Evolutionary conservation across 495 filamentous ascomycete species (phyloP), one percentile per base, ranked within the genome.

Genomic region (Usnea hakonensis): DNA sequence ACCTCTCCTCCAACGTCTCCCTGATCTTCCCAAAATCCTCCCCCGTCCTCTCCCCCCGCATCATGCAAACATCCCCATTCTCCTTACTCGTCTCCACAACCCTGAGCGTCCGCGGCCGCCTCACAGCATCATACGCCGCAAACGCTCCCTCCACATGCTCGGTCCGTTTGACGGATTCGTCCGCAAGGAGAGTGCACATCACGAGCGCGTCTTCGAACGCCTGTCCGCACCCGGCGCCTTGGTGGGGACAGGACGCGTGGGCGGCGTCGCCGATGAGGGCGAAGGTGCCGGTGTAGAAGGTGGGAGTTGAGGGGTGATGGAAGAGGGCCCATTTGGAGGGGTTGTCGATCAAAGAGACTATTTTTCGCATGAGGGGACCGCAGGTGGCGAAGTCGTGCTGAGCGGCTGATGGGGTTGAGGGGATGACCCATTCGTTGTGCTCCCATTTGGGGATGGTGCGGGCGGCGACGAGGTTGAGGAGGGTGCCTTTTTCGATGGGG

Each of bases 141-240:
- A 67, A 65, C 14, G 63, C 65, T 19, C 33, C 37, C 36, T 54
- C 54, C 3, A 67, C 23, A 19, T 65, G 38, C 32, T 35, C 46
- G 43, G 48, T 17, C 23, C 17, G 13, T 21, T 61, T 6, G 23
- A 67, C 41, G 30, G 72, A 63, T 35, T 70, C 79, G n/a, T n/a
- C n/a, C n/a, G n/a, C n/a, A 2, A 86, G 69, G 2, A 86, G 61
- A 33, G 70, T 71, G 16, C 74, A 71, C 9, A 88, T 68, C 11
- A 84, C 71, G 38, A 76, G 77, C 40, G 78, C 76, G 65, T 86
- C 84, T 67, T 87, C 84, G 23, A 87, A 75, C 8, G 81, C 80
- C 73, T 82, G 79, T 1, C 83, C 82, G 0, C 83, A 83, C 2
- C 83, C 84, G 2, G 82, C 72, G 19, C 84, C 84, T 69, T 85